These are phyloP conservation scores for Croton laevigatus DNA, from an alignment of 441 rosid species.

Conservation along the genomic window DNA sequence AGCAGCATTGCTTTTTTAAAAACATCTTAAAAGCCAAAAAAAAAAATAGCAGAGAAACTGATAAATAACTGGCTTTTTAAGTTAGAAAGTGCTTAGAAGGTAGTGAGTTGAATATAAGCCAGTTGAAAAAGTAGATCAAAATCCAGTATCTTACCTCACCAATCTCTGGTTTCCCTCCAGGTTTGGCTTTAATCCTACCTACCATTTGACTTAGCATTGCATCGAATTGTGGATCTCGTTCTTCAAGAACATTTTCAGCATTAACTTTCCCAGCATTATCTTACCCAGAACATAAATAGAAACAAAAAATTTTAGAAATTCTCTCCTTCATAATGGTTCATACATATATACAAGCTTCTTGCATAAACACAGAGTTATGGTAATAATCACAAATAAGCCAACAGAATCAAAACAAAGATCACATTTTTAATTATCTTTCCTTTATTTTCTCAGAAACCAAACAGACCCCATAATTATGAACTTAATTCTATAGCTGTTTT, in stretches of 20 bases:
- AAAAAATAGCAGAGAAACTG: too few relatives aligned
- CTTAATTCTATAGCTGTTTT: not conserved
- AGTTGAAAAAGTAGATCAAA: not conserved
- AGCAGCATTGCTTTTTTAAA: too few relatives aligned
- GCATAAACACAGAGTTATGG: not conserved
- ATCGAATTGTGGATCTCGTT: conserved; percentile 64
- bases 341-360: not conserved
- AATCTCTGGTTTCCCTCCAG: conserved; percentile 85
- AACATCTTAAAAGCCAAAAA: too few relatives aligned
- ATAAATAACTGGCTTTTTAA: too few relatives aligned
- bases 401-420: not conserved
- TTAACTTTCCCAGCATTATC: conserved; percentile 36
- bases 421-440: not conserved
- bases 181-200: conserved; percentile 71
- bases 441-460: conserved; percentile 2
- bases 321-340: not conserved
- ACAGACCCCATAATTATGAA: not conserved
- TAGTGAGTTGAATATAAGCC: not conserved
- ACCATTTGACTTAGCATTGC: conserved; percentile 85
- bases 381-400: not conserved
- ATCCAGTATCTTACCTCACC: conserved; percentile 61
- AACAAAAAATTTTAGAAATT: conserved; percentile 2
- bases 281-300: conserved; percentile 14
- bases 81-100: too few relatives aligned
- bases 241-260: conserved; percentile 58